Evolutionary conservation across 805 yeast species (phyloP), one percentile per base, ranked within the genome.

Genomic region (Danielia reshetovae): DNA sequence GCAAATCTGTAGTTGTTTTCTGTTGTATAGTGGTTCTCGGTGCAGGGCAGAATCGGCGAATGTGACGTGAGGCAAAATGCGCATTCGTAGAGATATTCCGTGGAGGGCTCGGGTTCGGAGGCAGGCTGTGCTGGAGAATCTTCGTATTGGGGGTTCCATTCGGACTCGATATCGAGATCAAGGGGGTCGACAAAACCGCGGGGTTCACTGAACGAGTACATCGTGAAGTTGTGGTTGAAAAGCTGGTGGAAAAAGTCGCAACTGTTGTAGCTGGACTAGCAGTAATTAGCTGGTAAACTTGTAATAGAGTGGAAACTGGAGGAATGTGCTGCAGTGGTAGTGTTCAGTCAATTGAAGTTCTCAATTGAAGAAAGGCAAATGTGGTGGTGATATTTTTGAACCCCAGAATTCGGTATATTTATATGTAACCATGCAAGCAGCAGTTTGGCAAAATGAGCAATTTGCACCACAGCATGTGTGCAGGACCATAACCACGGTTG

Each of bases 121-220:
- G 29, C 37, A 7, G 25, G 24, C 29, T 26, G 27, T 15, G 30
- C 14, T 1, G 40, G 38, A 10, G 34, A 30, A 28, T 27, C 32
- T 23, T 25, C 36, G 29, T 45, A 45, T 10, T 45, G 49, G 18
- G 51, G 43, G 45, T 47, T 47, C 51, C 51, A 47, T 28, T 46
- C 51, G 32, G 45, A 43, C 30, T 45, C 49, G 25, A 42, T 35
- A 36, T 45, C 49, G 34, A 45, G 37, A 40, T 45, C 49, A 31
- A 40, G 37, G 32, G 33, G 30, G 40, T 45, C 49, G 32, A 45
- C 46, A 21, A 42, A 45, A 30, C 40, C 19, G 12, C 30, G 43
- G 18, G 48, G 48, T 18, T 32, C 45, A n/a, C 41, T 21, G 32
- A 43, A 35, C 9, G 40, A 28, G 34, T 43, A 43, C 48, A 43